Evolutionary conservation across 257 asterid genomes (phyloP), one percentile per base, ranked within the genome.

Genomic region (Solanum chiquidenum): DNA sequence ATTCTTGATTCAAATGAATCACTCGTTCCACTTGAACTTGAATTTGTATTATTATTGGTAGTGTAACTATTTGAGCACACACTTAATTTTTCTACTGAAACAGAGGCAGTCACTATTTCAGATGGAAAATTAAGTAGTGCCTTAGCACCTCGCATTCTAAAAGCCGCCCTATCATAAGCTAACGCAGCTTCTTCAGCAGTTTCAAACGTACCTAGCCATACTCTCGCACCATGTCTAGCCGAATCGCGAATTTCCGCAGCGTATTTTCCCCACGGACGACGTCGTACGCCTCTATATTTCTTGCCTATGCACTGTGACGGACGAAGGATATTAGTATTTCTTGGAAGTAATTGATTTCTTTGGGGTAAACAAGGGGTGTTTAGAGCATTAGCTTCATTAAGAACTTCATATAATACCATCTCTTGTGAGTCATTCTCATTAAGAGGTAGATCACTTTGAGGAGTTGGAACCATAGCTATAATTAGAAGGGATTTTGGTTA

Each of bases 181-280:
- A 94, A 27, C 0, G 98, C 98, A 9, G 96, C 98, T 29, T 89
- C 93, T 79, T 94, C 94, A 0, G 95, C 95, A 0, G 97, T 94
- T 10, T 37, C 92, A 6, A 92, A 94, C 4, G 98, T 92, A 6
- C 96, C 98, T 9, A 94, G 94, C 96, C 98, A 94, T 14, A 90
- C 21, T 76, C 98, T 89, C 0, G 93, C 92, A 9, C 98, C 95
- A 0, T 92, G 88, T 25, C 93, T 87, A 13, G 86, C 40, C 9
- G 96, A 93, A 83, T 94, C 95, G 0, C 98, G 94, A 58, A 94
- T 94, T 89, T 93, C 97, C 0, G 95, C 97, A 7, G 97, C 97
- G 29, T 88, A 94, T 87, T 94, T 94, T 7, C 96, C 95, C 96
- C 95, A 92, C 4, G 95, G 95, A 76, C 98, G 90, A 72, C 91